phyloP scores from a whole-genome alignment of 257 asterid species.

The Penstemon newberryi region DNA sequence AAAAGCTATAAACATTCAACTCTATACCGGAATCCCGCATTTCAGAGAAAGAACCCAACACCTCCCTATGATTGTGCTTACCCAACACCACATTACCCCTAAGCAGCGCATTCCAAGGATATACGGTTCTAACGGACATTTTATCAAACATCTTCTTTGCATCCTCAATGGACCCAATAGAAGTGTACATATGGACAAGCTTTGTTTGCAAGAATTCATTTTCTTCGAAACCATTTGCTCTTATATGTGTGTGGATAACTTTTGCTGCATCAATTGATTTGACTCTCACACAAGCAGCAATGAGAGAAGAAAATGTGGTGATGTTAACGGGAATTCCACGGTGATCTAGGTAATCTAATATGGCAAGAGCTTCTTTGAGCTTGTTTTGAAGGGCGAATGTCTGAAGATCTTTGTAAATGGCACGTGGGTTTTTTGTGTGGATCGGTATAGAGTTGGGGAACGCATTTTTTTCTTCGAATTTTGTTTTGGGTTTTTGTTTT shows the following conservation, averaged over 20 bases:
- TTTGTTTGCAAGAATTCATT: constrained; percentile 79
- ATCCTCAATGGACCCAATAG: constrained; percentile 73
- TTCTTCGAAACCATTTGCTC: constrained; percentile 62
- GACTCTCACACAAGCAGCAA: constrained; percentile 54
- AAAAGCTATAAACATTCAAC: constrained; percentile 74
- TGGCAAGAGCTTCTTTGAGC: constrained; percentile 74
- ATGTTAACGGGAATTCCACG: constrained; percentile 79
- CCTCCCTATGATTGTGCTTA: constrained; percentile 48
- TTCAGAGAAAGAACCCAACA: constrained; percentile 52
- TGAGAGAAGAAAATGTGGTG: constrained; percentile 70
- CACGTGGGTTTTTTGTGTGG: constrained; percentile 69
- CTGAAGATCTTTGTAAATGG: constrained; percentile 71
- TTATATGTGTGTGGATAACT: constrained; percentile 58
- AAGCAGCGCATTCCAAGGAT: constrained; percentile 92
- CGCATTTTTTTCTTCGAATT: constrained; percentile 39
- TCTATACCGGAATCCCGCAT: constrained; percentile 81
- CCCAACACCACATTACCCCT: constrained; percentile 87
- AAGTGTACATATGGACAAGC: constrained; percentile 65
- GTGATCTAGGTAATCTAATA: constrained; percentile 72
- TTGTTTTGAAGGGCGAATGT: constrained; percentile 57
- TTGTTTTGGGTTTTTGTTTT: constrained; percentile 24
- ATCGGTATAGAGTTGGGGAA: constrained; percentile 58
- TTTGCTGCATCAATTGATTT: constrained; percentile 60
- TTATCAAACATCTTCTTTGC: constrained; percentile 66
- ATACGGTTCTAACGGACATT: constrained; percentile 62